Base-by-base conservation (phyloP, 768 basidiomycete species). In the Lepiota venenata region DNA sequence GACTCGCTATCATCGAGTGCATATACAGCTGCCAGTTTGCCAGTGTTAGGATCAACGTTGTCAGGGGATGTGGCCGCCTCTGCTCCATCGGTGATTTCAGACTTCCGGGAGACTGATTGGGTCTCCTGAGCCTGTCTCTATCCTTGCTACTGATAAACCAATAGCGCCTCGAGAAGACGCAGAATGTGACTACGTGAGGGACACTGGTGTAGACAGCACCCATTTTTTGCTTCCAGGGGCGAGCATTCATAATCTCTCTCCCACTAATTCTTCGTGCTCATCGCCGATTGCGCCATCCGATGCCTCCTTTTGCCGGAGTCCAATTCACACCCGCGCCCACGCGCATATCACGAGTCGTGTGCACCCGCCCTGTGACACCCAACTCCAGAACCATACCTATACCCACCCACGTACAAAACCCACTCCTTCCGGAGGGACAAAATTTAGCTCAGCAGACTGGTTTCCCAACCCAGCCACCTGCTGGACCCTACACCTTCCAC, bases 1-100 rank as follows among this genome's bases (percentile, higher is more conserved):
- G 53, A 55, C 29, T 55, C 53, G 4, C 20, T 48, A 10, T 32
- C 53, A 12, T 55, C 53, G 18, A 55, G 36, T 16, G 39, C 39
- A 35, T 35, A 38, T 4, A 20, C 46, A 18, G 4, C 40, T 21
- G 46, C 40, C 18, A 55, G 29, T 43, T 29, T 43, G 18, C 32
- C 32, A 3, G 32, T 32, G 32, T 32, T 38, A 35, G 46, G 32
- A 39, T 22, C 44, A 18, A n/a, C 45, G n/a, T 47, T 44, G 35
- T 18, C 29, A 9, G 52, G 45, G 2, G 37, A 29, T 32, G 27
- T 20, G 29, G 36, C 36, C 51, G 51, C 51, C 10, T 45, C 43
- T 52, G 48, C 27, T 5, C 32, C 53, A 36, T 20, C 46, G 12
- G 27, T 37, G 39, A 29, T 47, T 25, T 36, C n/a, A 2, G 47